Base-by-base conservation (phyloP, 345 rosid species). In the Eucalyptus leucophloia region DNA sequence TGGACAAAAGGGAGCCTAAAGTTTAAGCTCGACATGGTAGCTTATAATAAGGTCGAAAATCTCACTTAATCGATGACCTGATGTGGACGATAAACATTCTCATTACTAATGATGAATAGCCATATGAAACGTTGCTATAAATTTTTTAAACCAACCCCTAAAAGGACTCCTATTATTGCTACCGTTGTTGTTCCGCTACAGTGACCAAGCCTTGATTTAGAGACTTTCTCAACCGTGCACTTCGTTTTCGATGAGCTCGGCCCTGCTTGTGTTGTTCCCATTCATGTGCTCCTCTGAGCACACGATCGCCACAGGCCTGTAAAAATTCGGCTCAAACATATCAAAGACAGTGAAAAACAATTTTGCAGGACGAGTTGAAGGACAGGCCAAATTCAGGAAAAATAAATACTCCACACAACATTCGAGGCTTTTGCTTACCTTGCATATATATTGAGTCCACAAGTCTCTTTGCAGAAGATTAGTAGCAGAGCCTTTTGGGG, bases 211-310 rank as follows among this genome's bases (percentile, higher is more conserved):
- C 15, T 40, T 77, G 83, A 77, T 77, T 40, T 37, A 77, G 47
- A 88, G 93, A 58, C 91, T 94, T 96, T 90, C 92, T 93, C 30
- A 93, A 90, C 53, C 92, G 87, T 13, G 93, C 92, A 88, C 91
- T 86, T 88, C 98, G 94, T 92, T 96, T 98, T 58, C 98, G 95
- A 93, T 98, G 99, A 49, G 95, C 89, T 28, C 97, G 97, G 42
- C 99, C 99, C 89, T 92, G 95, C 89, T 85, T 91, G 91, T 98
- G 99, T 87, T 97, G 97, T 88, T 97, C 99, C 99, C 99, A 98
- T 82, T 98, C 99, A 40, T 96, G 95, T 44, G 92, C 95, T 91
- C 99, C 99, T 94, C 99, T 93, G 67, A 98, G 98, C 50, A 97
- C 94, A 88, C 93, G 94, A 92, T 96, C 93, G 26, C 99, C 98